These are phyloP conservation scores for Ammopiptanthus mongolicus DNA, from an alignment of 306 rosid species.

Conservation along the genomic window DNA sequence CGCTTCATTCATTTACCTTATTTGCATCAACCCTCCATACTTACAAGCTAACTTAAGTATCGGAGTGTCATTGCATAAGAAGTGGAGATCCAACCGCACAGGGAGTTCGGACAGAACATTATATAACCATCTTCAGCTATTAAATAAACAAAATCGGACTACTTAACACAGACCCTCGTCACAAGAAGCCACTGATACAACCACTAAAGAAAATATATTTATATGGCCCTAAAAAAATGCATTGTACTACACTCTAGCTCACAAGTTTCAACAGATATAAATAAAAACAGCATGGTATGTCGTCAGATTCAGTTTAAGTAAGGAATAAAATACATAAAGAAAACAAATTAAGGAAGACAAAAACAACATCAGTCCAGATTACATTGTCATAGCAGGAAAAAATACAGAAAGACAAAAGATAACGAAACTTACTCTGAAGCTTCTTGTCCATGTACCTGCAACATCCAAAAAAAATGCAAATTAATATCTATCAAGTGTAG, in stretches of 20 bases:
- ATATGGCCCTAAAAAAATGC: not conserved
- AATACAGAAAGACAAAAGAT: no score
- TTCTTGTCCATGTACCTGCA: conserved; percentile 95
- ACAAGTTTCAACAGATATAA: not conserved
- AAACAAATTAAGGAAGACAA: not conserved
- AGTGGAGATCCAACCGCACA: no score
- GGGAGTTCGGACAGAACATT: no score
- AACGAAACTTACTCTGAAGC: conserved; percentile 70
- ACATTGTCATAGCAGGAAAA: not conserved
- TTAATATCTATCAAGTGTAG: not conserved
- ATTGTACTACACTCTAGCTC: not conserved
- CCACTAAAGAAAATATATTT: not conserved
- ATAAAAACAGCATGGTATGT: not conserved
- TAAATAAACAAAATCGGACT: not conserved
- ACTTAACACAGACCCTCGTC: not conserved
- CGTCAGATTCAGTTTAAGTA: not conserved
- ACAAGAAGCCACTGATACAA: not conserved
- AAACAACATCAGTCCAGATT: not conserved
- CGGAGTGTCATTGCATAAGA: no score
- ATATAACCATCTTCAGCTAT: not conserved
- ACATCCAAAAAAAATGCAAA: not conserved
- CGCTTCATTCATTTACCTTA: no score
- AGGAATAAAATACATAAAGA: not conserved
- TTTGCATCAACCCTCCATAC: no score
- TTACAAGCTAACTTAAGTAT: no score